Conservation (phyloP, 352 stramenopile genomes). For the Phytopythium oedochilum region DNA sequence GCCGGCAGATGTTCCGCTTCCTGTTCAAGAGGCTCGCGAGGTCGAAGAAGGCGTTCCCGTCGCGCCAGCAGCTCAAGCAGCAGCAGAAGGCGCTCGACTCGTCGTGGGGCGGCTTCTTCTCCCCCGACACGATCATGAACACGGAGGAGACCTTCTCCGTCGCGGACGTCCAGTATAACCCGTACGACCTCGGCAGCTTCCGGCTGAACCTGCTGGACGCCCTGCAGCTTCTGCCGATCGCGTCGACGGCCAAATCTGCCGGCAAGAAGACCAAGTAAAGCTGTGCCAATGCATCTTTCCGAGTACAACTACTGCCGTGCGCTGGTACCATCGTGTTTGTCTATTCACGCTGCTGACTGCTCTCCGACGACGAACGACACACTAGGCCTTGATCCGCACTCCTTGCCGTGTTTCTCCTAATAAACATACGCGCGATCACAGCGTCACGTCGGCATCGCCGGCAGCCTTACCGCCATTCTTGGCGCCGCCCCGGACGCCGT, state of each 20-base stretch:
- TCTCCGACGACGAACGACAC: slow-evolving; percentile 4
- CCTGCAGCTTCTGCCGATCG: slow-evolving; percentile 18
- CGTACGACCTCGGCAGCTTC: slow-evolving; percentile 63
- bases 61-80: slow-evolving; percentile 22
- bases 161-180: slow-evolving; percentile 76
- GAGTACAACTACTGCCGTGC: too few species aligned
- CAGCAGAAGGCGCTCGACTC: slow-evolving; percentile 58
- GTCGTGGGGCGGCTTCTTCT: slow-evolving; percentile 74
- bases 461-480: slow-evolving; percentile 5
- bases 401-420: background rate
- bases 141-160: slow-evolving; percentile 61
- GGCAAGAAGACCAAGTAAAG: slow-evolving; percentile 27
- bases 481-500: background rate
- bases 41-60: slow-evolving; percentile 11
- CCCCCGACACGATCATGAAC: slow-evolving; percentile 66
- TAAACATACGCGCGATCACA: slow-evolving; percentile 10
- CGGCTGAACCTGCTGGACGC: slow-evolving; percentile 57
- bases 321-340: background rate
- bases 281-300: background rate
- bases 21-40: slow-evolving; percentile 40
- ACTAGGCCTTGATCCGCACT: background rate
- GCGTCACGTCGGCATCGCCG: slow-evolving; percentile 19
- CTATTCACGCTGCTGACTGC: slow-evolving; percentile 2
- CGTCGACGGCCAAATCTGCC: background rate
- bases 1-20: slow-evolving; percentile 35